These are phyloP conservation scores for Chenopodium suecicum DNA, from an alignment of 148 eudicot species.

Conservation along the genomic window DNA sequence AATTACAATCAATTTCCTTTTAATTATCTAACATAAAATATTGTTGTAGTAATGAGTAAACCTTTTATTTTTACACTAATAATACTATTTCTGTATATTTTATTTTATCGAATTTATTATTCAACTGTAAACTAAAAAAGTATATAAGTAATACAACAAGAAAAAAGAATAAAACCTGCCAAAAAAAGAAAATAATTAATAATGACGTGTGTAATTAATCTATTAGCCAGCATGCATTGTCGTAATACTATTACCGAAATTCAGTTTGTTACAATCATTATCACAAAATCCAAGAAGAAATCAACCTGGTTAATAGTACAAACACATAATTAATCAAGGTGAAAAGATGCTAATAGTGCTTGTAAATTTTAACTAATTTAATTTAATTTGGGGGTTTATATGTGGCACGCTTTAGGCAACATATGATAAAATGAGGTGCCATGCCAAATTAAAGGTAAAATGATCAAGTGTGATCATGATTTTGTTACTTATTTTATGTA, in stretches of 20 bases:
- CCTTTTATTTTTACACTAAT: too few relatives aligned
- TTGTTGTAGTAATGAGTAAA: too few relatives aligned
- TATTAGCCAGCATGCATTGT: neutral
- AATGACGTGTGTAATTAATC: too few relatives aligned
- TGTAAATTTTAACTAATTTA: neutral
- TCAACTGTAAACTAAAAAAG: too few relatives aligned
- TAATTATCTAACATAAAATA: too few relatives aligned
- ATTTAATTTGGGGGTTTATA: neutral
- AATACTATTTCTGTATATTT: too few relatives aligned
- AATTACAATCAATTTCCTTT: too few relatives aligned
- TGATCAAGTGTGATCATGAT: neutral
- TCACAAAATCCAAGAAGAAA: slow-evolving; percentile 15
- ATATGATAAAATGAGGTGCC: slow-evolving; percentile 8
- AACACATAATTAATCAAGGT: neutral
- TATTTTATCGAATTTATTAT: too few relatives aligned
- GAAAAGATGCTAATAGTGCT: neutral
- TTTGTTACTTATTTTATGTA: neutral
- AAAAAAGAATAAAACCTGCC: too few relatives aligned
- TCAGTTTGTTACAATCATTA: neutral
- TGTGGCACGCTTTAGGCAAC: slow-evolving; percentile 9
- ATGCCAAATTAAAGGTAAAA: slow-evolving; percentile 4
- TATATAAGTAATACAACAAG: too few relatives aligned
- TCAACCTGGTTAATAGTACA: neutral
- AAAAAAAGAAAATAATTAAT: too few relatives aligned
- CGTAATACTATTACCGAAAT: neutral